Evolutionary conservation across 148 eudicot species (phyloP).

Genomic region (Rhododendron ferrugineum): DNA sequence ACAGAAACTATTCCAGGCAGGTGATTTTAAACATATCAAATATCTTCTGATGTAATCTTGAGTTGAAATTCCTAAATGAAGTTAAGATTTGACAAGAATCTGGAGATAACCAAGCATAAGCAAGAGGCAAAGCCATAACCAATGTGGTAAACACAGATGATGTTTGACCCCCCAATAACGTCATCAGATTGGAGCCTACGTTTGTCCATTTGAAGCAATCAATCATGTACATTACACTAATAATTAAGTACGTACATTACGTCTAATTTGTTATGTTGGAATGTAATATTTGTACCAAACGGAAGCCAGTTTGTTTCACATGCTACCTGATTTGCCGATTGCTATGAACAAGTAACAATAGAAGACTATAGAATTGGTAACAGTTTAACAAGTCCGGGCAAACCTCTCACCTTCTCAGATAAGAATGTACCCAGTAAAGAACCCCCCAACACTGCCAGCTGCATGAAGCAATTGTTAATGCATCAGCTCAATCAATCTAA

Average conservation of each 20-base stretch:
- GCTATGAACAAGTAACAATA: background rate
- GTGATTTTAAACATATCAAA: background rate
- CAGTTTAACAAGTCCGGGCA: background rate
- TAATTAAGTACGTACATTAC: background rate
- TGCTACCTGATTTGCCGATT: background rate
- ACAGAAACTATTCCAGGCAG: background rate
- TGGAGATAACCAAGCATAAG: background rate
- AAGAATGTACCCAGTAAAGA: slow-evolving; percentile 84
- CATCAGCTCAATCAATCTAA: slow-evolving; percentile 4
- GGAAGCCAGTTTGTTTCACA: background rate
- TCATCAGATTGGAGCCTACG: background rate
- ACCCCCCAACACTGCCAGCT: slow-evolving; percentile 97
- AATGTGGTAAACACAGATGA: background rate
- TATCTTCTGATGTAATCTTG: background rate
- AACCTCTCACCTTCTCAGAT: slow-evolving; percentile 72
- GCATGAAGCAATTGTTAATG: slow-evolving; percentile 26
- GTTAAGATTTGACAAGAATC: background rate
- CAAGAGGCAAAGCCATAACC: background rate
- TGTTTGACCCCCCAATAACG: background rate
- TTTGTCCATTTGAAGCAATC: background rate
- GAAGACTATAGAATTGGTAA: background rate
- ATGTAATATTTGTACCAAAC: background rate
- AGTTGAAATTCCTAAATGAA: background rate
- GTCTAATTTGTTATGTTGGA: background rate
- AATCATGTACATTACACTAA: background rate